Evolutionary conservation across 139 green algal genomes (phyloP).

Genomic region (Nannochloris sp.): DNA sequence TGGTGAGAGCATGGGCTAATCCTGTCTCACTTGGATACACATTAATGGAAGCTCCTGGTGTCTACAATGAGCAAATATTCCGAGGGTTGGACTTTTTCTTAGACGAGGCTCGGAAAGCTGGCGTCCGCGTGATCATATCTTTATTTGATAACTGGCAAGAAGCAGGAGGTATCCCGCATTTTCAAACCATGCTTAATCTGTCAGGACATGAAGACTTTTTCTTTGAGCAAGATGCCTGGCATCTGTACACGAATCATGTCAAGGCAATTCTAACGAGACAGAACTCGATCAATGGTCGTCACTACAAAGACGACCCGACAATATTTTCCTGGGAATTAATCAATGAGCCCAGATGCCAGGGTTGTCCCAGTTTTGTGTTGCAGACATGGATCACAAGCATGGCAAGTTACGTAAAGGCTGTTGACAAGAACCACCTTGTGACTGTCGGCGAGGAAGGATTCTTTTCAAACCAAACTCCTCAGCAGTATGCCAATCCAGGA

Average conservation of each 20-base stretch:
- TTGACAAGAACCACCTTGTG: constrained; percentile 38
- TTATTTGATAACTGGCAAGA: constrained; percentile 41
- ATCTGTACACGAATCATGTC: constrained; percentile 39
- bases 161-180: constrained; percentile 11
- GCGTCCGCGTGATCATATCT: constrained; percentile 26
- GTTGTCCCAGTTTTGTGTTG: constrained; percentile 3
- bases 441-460: constrained; percentile 44
- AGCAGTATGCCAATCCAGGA: constrained; percentile 14
- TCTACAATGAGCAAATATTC: constrained; percentile 41
- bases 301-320: constrained; percentile 54
- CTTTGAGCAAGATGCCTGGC: constrained; percentile 3
- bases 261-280: constrained; percentile 25
- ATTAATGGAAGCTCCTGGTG: constrained; percentile 28
- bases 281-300: constrained; percentile 49
- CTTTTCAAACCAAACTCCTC: constrained; percentile 16
- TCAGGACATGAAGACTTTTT: constrained; percentile 28
- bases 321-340: constrained; percentile 58
- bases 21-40: constrained; percentile 29
- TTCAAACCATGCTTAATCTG: constrained; percentile 10
- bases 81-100: constrained; percentile 40
- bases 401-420: constrained; percentile 32
- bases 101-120: constrained; percentile 22
- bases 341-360: constrained; percentile 39
- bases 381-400: constrained; percentile 44
- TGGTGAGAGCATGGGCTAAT: constrained; percentile 33